Evolutionary conservation across 2,329 filamentous ascomycete genomes (phyloP).

Genomic region (Penicillium sp.): DNA sequence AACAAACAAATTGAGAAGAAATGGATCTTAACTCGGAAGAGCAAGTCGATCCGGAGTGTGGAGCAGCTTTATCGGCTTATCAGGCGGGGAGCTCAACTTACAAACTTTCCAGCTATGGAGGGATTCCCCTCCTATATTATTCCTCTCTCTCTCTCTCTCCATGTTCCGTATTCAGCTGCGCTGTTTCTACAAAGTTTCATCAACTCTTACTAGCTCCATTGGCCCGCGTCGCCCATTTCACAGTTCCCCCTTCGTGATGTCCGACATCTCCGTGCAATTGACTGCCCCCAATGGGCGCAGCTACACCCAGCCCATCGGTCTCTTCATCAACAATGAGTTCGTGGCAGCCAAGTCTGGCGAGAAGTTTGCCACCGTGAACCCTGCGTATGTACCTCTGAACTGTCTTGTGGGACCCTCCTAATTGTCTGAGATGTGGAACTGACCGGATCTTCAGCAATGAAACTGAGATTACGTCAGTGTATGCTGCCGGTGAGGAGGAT

Average conservation of each 20-base stretch:
- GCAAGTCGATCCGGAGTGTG: slow-evolving; percentile 35
- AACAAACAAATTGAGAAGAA: neutral
- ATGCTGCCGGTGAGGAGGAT: slow-evolving; percentile 52
- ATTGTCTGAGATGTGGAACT: slow-evolving; percentile 6
- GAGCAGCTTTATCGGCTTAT: slow-evolving; percentile 24
- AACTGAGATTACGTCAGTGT: slow-evolving; percentile 67
- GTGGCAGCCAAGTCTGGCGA: slow-evolving; percentile 65
- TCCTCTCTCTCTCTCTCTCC: neutral
- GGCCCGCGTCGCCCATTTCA: slow-evolving; percentile 24
- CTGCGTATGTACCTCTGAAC: slow-evolving; percentile 46
- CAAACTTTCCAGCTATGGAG: neutral
- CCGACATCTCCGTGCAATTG: slow-evolving; percentile 54
- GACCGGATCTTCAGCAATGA: slow-evolving; percentile 54
- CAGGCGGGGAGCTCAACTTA: slow-evolving; percentile 15
- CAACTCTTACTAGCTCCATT: neutral
- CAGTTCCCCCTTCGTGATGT: slow-evolving; percentile 34
- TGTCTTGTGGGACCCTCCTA: neutral
- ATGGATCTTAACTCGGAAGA: slow-evolving; percentile 22
- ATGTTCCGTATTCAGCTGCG: slow-evolving; percentile 17
- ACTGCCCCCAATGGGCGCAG: slow-evolving; percentile 73
- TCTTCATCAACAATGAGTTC: slow-evolving; percentile 83
- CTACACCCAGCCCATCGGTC: slow-evolving; percentile 71
- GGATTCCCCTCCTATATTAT: slow-evolving; percentile 1
- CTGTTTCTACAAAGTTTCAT: slow-evolving; percentile 11
- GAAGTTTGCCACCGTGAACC: slow-evolving; percentile 68